Conservation (phyloP, 2,329 filamentous ascomycete species). For the Aspergillus fischeri region DNA sequence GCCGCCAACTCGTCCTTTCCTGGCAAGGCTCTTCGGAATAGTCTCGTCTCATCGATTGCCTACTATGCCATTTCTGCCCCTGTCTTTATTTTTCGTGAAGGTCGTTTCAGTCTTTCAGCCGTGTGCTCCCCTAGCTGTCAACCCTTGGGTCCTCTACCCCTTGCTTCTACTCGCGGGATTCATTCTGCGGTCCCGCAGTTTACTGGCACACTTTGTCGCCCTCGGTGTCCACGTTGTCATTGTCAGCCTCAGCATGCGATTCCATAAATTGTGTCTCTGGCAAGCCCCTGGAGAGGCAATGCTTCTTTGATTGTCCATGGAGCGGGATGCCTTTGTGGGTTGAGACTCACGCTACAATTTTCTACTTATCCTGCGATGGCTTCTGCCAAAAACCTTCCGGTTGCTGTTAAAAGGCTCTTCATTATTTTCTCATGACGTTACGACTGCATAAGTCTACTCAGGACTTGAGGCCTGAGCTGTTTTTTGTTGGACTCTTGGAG, state of each 20-base stretch:
- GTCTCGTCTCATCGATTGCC: conserved; percentile 28
- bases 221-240: conserved; percentile 46
- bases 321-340: background rate
- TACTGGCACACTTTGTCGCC: conserved; percentile 38
- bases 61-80: conserved; percentile 40
- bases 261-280: conserved; percentile 32
- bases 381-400: background rate
- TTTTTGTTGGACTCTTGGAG: background rate
- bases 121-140: conserved; percentile 70
- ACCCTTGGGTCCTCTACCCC: conserved; percentile 60
- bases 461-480: background rate
- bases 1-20: conserved; percentile 30
- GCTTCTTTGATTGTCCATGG: background rate
- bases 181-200: conserved; percentile 48
- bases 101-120: conserved; percentile 60
- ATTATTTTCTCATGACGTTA: background rate
- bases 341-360: background rate
- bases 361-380: background rate
- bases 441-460: background rate
- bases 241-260: conserved; percentile 39
- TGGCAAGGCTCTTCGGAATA: conserved; percentile 21
- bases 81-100: conserved; percentile 66
- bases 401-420: background rate
- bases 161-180: conserved; percentile 65
- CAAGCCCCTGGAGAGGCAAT: background rate